Conservation (phyloP, 176 grass and related monocot species). For the Raddia guianensis region DNA sequence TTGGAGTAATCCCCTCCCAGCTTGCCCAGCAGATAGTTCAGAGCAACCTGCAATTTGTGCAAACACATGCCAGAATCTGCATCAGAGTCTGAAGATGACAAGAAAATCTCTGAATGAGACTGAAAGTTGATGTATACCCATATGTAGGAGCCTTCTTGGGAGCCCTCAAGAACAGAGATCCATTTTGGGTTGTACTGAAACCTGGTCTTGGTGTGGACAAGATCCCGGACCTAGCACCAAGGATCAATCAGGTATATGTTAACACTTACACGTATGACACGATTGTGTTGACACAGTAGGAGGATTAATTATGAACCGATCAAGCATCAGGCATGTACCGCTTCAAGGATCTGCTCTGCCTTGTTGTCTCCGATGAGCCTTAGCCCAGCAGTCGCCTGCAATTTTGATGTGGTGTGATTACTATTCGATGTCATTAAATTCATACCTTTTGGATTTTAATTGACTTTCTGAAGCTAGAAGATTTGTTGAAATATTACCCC, state of each 20-base stretch:
- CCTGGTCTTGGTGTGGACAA: slow-evolving; percentile 39
- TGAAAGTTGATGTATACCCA: slow-evolving; percentile 9
- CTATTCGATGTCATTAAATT: not conserved
- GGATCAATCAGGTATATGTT: not conserved
- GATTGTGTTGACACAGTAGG: not conserved
- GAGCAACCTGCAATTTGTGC: slow-evolving; percentile 30
- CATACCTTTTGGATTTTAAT: not conserved
- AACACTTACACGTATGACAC: not conserved
- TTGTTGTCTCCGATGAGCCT: slow-evolving; percentile 49
- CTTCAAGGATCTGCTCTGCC: slow-evolving; percentile 53
- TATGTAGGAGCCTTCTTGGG: slow-evolving; percentile 51
- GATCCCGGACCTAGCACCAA: slow-evolving; percentile 32
- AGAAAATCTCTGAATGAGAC: not conserved
- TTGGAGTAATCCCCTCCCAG: slow-evolving; percentile 49
- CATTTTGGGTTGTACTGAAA: slow-evolving; percentile 33
- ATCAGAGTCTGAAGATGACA: not conserved
- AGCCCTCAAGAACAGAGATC: slow-evolving; percentile 43
- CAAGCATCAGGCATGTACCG: slow-evolving; percentile 19
- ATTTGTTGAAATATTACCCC: too few species aligned
- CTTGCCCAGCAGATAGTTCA: slow-evolving; percentile 51
- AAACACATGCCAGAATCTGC: not conserved
- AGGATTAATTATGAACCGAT: not conserved
- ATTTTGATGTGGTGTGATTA: not conserved
- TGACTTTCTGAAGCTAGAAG: too few species aligned
- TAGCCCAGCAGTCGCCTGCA: slow-evolving; percentile 55